Evolutionary conservation across 164 flowering plant species (phyloP).

Genomic region (Hamamelis virginiana): DNA sequence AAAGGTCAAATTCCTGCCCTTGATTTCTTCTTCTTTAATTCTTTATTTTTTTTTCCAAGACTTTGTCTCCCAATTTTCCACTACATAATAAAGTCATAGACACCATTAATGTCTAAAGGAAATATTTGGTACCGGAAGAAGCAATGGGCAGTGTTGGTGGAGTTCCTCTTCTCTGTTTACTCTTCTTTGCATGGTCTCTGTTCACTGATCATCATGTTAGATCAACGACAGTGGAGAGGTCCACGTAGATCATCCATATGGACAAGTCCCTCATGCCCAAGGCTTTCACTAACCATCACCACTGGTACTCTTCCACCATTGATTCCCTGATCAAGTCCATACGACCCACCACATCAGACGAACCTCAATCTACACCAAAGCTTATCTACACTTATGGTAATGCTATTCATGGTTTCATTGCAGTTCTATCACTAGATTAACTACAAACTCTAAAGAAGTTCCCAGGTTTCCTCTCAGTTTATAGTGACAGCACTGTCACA

Average conservation of each 20-base stretch:
- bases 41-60: background rate
- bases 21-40: too few species aligned
- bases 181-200: slow-evolving; percentile 21
- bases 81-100: background rate
- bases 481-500: slow-evolving; percentile 24
- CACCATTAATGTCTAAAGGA: background rate
- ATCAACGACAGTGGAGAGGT: slow-evolving; percentile 12
- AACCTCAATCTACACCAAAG: background rate
- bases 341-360: background rate
- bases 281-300: slow-evolving; percentile 32
- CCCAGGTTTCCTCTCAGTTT: slow-evolving; percentile 34
- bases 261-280: slow-evolving; percentile 55
- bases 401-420: slow-evolving; percentile 55
- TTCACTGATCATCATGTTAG: background rate
- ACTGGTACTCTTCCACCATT: slow-evolving; percentile 44
- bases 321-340: slow-evolving; percentile 26
- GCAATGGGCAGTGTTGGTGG: slow-evolving; percentile 1
- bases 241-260: slow-evolving; percentile 56
- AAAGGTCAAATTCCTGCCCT: too few species aligned
- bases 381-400: slow-evolving; percentile 42
- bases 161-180: background rate
- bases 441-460: slow-evolving; percentile 23
- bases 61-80: background rate
- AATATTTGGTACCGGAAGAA: background rate
- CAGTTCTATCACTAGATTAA: slow-evolving; percentile 28